Base-by-base conservation (phyloP, 2,329 filamentous ascomycete species). In the Balansia obtecta region DNA sequence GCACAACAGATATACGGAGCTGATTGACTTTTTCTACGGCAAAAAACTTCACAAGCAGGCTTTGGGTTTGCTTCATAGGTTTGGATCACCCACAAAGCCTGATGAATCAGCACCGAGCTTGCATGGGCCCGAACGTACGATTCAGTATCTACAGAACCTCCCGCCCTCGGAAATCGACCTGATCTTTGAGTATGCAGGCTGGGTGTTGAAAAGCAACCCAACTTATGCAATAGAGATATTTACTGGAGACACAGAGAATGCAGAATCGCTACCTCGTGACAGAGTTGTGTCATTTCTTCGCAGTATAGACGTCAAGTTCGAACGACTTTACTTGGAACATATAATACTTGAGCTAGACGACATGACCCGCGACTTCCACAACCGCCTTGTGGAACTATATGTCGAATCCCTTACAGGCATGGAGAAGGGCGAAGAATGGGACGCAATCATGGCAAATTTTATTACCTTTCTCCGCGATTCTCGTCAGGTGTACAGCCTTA, bases 1-100 rank as follows among this genome's bases (percentile, higher is more conserved):
- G 63, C 88, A 84, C 40, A 86, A 86, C 52, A 82, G 90, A 33
- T 96, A 95, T 66, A 91, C 85, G 48, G 91, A 97, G 68, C 73
- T 98, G 1, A 89, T 98, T n/a, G 91, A 97, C 65, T 98, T 98
- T 63, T 83, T 97, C 57, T 88, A 94, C 60, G 93, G 93, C 55
- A 98, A 98, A 70, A 90, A 85, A 65, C 76, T 97, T 40, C 93
- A 98, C 66, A 81, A 84, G 16, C 83, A 94, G 61, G 91, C 93
- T 0, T 70, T 98, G 16, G 85, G 88, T 56, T 71, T 96, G 32
- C 75, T 98, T 1, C 79, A 80, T 57, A 85, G 83, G 55, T 96
- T 96, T 58, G 91, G 91, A 16, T 78, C 77, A 30, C 73, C 76
- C 2, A 65, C 74, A 30, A 66, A 71, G 52, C 71, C 71, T 10